Evolutionary conservation across 345 rosid genomes (phyloP).

Genomic region (Euclidium syriacum): DNA sequence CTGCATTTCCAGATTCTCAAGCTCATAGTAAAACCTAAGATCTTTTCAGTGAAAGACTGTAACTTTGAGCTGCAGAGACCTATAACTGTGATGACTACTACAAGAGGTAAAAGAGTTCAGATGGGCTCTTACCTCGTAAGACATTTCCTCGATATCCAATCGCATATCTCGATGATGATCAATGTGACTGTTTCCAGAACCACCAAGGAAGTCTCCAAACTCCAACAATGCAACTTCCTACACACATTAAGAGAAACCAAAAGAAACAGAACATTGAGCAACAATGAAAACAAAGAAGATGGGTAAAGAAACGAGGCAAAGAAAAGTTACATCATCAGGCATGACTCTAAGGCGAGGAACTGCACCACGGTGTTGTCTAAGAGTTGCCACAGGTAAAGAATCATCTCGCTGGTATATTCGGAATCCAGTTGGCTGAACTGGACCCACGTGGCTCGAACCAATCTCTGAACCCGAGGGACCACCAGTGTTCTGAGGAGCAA

Average conservation of each 20-base stretch:
- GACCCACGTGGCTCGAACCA: constrained; percentile 44
- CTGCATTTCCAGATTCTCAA: not conserved
- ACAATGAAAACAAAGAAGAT: not conserved
- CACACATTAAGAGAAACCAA: constrained; percentile 17
- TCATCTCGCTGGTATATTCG: constrained; percentile 50
- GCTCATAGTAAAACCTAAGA: not conserved
- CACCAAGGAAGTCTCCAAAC: constrained; percentile 56
- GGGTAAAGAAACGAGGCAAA: not conserved
- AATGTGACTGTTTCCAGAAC: constrained; percentile 36
- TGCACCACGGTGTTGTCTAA: constrained; percentile 47
- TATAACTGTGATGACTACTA: not conserved
- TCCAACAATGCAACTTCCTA: constrained; percentile 86
- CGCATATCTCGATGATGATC: constrained; percentile 98
- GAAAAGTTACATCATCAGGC: constrained; percentile 68
- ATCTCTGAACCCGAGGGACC: constrained; percentile 44
- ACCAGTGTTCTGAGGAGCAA: constrained; percentile 33
- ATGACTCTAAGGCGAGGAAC: constrained; percentile 68
- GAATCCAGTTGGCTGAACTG: constrained; percentile 49
- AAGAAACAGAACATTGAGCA: constrained; percentile 6
- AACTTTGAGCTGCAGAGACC: not conserved
- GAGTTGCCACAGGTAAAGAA: constrained; percentile 36
- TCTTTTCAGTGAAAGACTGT: not conserved
- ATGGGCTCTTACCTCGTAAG: constrained; percentile 65
- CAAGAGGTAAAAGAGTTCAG: not conserved
- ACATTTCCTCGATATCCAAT: constrained; percentile 87